Evolutionary conservation across 176 grass and related monocot species (phyloP), one percentile per base, ranked within the genome.

Genomic region (Pontederia crassipes): DNA sequence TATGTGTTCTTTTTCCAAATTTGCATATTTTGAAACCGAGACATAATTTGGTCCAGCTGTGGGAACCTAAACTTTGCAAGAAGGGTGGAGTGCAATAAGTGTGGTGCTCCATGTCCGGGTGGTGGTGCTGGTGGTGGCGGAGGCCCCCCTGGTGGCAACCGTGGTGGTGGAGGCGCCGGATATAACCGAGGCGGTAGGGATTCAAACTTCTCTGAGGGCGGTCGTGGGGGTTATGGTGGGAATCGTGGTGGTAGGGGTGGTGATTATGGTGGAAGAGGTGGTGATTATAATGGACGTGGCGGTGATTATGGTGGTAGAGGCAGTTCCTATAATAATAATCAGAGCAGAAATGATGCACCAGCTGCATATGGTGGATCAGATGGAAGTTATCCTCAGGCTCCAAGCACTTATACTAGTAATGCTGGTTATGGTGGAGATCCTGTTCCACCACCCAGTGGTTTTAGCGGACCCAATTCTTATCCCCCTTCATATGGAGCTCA

Each of bases 1-100:
- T 12, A 2, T 54, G 53, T 48, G 7, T 17, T 35, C 4, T 26
- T 61, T 8, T 4, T 58, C 16, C 9, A 28, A 18, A 17, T 12
- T 46, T 60, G 10, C 17, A 14, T 20, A 4, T 10, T n/a, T 57
- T 46, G 52, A 65, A 54, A 49, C 57, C 52, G 48, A 55, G 55
- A 57, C 75, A 12, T 70, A 77, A 52, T 40, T 40, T 40, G 32
- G 53, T 77, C 47, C 71, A 99, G 94, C 54, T 99, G 94, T 15
- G 85, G 85, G 45, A 99, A 99, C 28, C 57, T 98, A 74, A 98
- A 98, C 77, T 98, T 98, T 48, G 94, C 94, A 5, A 89, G 94
- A 69, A 85, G 94, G 65, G 82, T 75, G 49, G 88, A 98, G 52
- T 98, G 94, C 88, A 98, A 98, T 24, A 98, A 92, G 58, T 98